These are phyloP conservation scores for Chaetomium tenue DNA, from an alignment of 495 filamentous ascomycete genomes.

Conservation along the genomic window DNA sequence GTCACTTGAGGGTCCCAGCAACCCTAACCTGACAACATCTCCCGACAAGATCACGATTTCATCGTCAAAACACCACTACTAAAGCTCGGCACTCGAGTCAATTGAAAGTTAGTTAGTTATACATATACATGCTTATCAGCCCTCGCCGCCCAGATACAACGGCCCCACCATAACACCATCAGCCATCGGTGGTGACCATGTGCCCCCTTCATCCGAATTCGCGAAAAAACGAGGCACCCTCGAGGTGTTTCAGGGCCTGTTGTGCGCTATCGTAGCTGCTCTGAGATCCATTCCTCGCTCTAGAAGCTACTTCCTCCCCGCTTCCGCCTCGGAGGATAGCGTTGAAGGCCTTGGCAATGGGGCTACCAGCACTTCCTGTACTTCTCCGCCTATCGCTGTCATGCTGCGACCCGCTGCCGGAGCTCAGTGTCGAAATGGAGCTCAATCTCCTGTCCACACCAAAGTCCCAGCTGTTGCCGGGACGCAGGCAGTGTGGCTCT, in stretches of 20 bases:
- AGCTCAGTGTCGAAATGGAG: not conserved
- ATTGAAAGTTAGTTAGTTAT: constrained; percentile 23
- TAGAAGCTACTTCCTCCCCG: constrained; percentile 8
- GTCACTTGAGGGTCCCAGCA: not conserved
- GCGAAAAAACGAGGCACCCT: too few relatives aligned
- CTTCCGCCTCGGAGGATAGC: not conserved
- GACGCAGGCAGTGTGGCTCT: constrained; percentile 47
- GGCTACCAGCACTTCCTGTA: constrained; percentile 10
- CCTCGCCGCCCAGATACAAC: not conserved
- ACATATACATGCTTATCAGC: constrained; percentile 39
- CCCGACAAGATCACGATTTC: not conserved
- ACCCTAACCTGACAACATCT: not conserved
- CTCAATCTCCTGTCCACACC: not conserved
- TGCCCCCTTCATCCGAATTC: not conserved
- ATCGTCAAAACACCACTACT: not conserved
- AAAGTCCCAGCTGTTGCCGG: constrained; percentile 27
- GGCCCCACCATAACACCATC: too few relatives aligned
- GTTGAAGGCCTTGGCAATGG: not conserved
- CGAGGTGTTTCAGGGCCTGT: constrained; percentile 16
- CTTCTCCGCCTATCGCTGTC: constrained; percentile 23
- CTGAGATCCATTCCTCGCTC: constrained; percentile 6
- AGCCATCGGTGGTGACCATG: not conserved
- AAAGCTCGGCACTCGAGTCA: not conserved
- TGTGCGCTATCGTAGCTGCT: not conserved
- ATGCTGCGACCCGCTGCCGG: constrained; percentile 3